These are phyloP conservation scores for Tricholoma flavovirens DNA, from an alignment of 768 basidiomycete species.

Conservation along the genomic window DNA sequence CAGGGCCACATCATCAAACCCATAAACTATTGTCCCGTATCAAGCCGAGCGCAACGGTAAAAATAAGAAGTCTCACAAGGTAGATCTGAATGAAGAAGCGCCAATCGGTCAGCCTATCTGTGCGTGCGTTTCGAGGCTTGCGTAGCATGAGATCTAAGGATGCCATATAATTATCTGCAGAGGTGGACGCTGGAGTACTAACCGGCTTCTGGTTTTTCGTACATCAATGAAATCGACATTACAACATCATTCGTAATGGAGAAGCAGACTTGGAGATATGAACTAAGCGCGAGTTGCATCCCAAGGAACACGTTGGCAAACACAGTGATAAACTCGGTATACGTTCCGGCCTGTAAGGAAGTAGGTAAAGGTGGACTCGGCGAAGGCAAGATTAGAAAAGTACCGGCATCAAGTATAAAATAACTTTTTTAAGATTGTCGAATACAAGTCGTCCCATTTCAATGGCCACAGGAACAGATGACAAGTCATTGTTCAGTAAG, in stretches of 20 bases:
- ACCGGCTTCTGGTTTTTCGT: conserved; percentile 55
- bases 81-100: conserved; percentile 54
- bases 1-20: conserved; percentile 19
- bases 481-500: conserved; percentile 60
- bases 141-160: conserved; percentile 40
- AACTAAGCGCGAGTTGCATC: conserved; percentile 31
- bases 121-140: conserved; percentile 50
- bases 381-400: conserved; percentile 30
- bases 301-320: conserved; percentile 39
- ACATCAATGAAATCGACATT: conserved; percentile 48
- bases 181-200: not conserved
- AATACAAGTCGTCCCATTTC: conserved; percentile 62
- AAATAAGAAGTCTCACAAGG: conserved; percentile 26
- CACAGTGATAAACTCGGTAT: conserved; percentile 59
- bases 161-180: no score
- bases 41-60: conserved; percentile 27
- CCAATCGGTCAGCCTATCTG: conserved; percentile 49
- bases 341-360: conserved; percentile 26
- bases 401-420: conserved; percentile 44
- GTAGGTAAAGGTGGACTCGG: not conserved
- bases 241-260: conserved; percentile 55
- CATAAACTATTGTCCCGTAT: conserved; percentile 40
- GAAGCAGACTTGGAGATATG: conserved; percentile 42
- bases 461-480: conserved; percentile 57
- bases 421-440: conserved; percentile 57